These are phyloP conservation scores for Irineochytrium annulatum DNA, from an alignment of 192 early-diverging fungal genomes.

Conservation along the genomic window DNA sequence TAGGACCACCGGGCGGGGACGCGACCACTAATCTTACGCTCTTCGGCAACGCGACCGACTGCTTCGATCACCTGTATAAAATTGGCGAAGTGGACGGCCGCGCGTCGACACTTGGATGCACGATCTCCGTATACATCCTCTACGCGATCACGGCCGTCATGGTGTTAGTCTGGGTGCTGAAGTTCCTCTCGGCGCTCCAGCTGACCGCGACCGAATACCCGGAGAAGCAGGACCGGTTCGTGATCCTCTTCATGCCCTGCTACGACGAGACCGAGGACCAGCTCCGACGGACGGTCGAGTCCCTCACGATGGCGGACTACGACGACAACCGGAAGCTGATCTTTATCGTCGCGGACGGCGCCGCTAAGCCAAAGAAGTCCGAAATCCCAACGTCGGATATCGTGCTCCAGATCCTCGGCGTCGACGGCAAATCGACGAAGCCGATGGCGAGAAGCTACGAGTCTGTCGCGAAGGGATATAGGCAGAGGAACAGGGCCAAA, in stretches of 20 bases:
- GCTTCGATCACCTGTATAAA: constrained; percentile 81
- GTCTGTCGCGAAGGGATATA: constrained; percentile 68
- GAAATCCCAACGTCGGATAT: constrained; percentile 89
- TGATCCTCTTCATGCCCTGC: constrained; percentile 86
- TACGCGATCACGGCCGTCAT: constrained; percentile 75
- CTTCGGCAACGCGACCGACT: constrained; percentile 69
- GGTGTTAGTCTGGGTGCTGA: constrained; percentile 80
- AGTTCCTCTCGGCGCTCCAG: constrained; percentile 94
- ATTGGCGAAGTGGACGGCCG: constrained; percentile 82
- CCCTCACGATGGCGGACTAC: constrained; percentile 80
- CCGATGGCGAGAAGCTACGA: constrained; percentile 84
- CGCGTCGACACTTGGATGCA: constrained; percentile 52
- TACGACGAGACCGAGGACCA: constrained; percentile 97
- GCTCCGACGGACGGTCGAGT: constrained; percentile 86
- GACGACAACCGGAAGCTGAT: constrained; percentile 93
- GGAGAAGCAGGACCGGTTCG: constrained; percentile 84
- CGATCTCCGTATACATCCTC: constrained; percentile 83
- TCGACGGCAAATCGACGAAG: constrained; percentile 63
- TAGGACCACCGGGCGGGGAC: constrained; percentile 27
- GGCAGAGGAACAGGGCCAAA: constrained; percentile 94
- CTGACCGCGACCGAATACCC: constrained; percentile 70
- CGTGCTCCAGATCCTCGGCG: constrained; percentile 88
- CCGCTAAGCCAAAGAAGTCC: constrained; percentile 89
- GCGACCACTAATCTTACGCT: constrained; percentile 52
- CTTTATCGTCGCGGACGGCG: constrained; percentile 91